Evolutionary conservation across 2,329 filamentous ascomycete species (phyloP).

Genomic region (Truncatella angustata): DNA sequence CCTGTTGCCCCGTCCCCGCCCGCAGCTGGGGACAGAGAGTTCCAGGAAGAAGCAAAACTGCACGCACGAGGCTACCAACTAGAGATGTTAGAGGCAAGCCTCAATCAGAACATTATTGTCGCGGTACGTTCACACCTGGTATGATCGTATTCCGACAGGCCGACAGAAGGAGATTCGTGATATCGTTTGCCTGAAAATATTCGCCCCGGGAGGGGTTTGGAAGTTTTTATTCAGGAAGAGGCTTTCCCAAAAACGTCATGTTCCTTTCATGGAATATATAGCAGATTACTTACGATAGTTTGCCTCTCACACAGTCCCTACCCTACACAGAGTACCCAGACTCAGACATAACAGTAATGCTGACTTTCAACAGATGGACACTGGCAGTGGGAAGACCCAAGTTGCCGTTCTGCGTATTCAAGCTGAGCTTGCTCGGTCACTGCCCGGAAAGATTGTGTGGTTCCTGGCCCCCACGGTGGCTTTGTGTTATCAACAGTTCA

Average conservation of each 20-base stretch:
- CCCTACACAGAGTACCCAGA: too few relatives aligned
- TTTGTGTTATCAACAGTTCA: constrained; percentile 65
- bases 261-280: too few relatives aligned
- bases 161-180: too few relatives aligned
- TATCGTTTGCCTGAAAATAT: too few relatives aligned
- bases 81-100: constrained; percentile 72
- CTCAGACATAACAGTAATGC: not conserved
- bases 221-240: too few relatives aligned
- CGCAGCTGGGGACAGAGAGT: not conserved
- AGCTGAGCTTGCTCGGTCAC: constrained; percentile 57
- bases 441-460: constrained; percentile 64
- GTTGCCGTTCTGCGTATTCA: constrained; percentile 71
- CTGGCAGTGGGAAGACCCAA: constrained; percentile 75
- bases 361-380: constrained; percentile 60
- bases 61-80: constrained; percentile 64
- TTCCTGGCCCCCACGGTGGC: constrained; percentile 70
- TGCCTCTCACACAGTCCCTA: too few relatives aligned
- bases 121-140: too few relatives aligned
- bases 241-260: too few relatives aligned
- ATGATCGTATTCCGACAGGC: too few relatives aligned
- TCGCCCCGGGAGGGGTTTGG: too few relatives aligned
- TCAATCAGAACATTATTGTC: constrained; percentile 69
- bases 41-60: constrained; percentile 25
- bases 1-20: not conserved
- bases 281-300: too few relatives aligned